Conservation (phyloP, 768 basidiomycete genomes). For the Mrakia blollopis region DNA sequence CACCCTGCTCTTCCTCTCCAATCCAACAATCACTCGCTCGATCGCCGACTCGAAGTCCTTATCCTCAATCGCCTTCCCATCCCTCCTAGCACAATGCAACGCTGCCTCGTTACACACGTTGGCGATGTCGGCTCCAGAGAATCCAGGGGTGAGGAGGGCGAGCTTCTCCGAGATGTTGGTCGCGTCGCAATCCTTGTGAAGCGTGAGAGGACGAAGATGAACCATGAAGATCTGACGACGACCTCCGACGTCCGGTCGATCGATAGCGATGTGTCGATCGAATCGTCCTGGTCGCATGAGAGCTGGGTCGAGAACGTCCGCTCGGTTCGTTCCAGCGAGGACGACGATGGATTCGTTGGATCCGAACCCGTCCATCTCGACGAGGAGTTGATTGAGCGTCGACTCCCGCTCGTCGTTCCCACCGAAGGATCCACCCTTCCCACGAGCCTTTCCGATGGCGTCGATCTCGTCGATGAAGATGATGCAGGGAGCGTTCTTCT, state of each 20-base stretch:
- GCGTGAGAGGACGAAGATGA: constrained; percentile 76
- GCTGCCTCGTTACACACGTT: constrained; percentile 99
- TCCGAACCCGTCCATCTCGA: constrained; percentile 99
- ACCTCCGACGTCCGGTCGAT: constrained; percentile 88
- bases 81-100: constrained; percentile 82
- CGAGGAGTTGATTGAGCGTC: constrained; percentile 92
- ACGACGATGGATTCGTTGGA: constrained; percentile 96
- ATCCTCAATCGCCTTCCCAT: constrained; percentile 70
- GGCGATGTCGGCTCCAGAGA: constrained; percentile 97
- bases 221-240: constrained; percentile 90
- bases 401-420: constrained; percentile 98
- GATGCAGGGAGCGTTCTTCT: constrained; percentile 96
- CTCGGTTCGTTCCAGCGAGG: constrained; percentile 91
- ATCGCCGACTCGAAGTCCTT: constrained; percentile 94
- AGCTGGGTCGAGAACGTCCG: constrained; percentile 91
- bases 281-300: constrained; percentile 96
- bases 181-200: constrained; percentile 47
- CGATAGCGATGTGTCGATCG: constrained; percentile 92
- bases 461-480: constrained; percentile 99
- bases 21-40: constrained; percentile 92
- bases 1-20: constrained; percentile 92
- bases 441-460: constrained; percentile 92
- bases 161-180: constrained; percentile 76
- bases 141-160: constrained; percentile 92
- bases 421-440: constrained; percentile 69